Base-by-base conservation (phyloP, 176 grass and related monocot genomes). In the Hsuehochloa calcarea region DNA sequence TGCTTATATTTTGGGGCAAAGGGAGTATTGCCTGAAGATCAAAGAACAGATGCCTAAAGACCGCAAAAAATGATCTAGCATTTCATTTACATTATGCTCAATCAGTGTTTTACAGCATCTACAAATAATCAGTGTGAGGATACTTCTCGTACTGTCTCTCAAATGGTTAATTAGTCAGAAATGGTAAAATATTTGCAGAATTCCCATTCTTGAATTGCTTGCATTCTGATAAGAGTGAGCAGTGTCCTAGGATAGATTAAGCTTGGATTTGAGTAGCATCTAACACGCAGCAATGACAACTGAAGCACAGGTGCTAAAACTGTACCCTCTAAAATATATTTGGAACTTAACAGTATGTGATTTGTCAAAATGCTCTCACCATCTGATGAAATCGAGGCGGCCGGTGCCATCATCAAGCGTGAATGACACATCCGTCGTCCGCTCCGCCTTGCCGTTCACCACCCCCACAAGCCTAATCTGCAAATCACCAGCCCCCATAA, bases 381-480 rank as follows among this genome's bases (percentile, higher is more conserved):
- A 99, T 92, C 90, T 90, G 56, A 94, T 89, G 85, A 99, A 90
- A 75, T 96, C 91, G 26, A 96, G 82, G 77, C 96, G 88, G 60
- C 92, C 90, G 5, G 96, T 92, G 81, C 96, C 91, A 43, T 99
- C 96, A 34, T 99, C 93, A 12, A 99, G 81, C 14, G 93, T 92
- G 86, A 99, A 94, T 58, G 88, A 86, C 5, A 88, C 74, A 40
- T 99, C 91, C 6, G 96, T 99, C 11, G 61, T 62, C 72, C 90
- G 40, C 87, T 81, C 90, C 49, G 20, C 80, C 92, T 99, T 99
- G 77, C 77, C 91, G 59, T 79, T 90, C 12, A 96, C 93, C 80
- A 92, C 80, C 35, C 91, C 93, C 39, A 96, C 78, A 62, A 99
- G 74, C 72, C 85, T 85, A 84, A 99, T 79, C 91, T 94, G 85